Evolutionary conservation across 1,139 yeast species (phyloP).

Genomic region (Pichia sp.): DNA sequence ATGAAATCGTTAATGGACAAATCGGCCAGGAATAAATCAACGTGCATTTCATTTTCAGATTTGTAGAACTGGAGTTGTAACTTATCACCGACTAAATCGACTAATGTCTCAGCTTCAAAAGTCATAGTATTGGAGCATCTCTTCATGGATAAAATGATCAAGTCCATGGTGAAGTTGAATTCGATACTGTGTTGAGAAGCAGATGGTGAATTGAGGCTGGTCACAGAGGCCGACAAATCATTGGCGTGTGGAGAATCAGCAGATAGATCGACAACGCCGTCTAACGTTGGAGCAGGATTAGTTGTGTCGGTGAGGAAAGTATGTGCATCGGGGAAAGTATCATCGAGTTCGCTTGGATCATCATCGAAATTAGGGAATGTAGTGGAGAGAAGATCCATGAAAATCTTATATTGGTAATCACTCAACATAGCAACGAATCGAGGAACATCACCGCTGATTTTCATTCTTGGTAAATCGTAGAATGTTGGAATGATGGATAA

Average conservation of each 20-base stretch:
- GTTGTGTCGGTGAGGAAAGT: slow-evolving; percentile 1
- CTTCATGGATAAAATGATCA: slow-evolving; percentile 59
- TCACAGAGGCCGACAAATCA: slow-evolving; percentile 2
- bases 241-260: background rate
- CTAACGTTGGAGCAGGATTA: background rate
- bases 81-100: slow-evolving; percentile 70
- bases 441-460: slow-evolving; percentile 81
- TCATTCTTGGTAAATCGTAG: slow-evolving; percentile 65
- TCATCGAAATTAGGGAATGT: slow-evolving; percentile 63
- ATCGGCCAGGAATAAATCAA: slow-evolving; percentile 63
- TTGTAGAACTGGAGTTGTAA: slow-evolving; percentile 60
- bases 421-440: slow-evolving; percentile 67
- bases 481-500: slow-evolving; percentile 81
- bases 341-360: background rate
- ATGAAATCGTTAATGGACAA: slow-evolving; percentile 74
- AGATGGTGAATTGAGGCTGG: slow-evolving; percentile 9
- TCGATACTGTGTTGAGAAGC: slow-evolving; percentile 63
- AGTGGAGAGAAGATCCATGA: slow-evolving; percentile 69
- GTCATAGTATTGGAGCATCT: slow-evolving; percentile 66
- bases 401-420: slow-evolving; percentile 86
- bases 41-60: slow-evolving; percentile 60
- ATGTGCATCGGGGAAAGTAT: slow-evolving; percentile 6
- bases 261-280: background rate
- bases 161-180: slow-evolving; percentile 64
- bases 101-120: slow-evolving; percentile 62